Evolutionary conservation across 805 yeast species (phyloP), one percentile per base, ranked within the genome.

Genomic region (Vanderwaltozyma yarrowii): DNA sequence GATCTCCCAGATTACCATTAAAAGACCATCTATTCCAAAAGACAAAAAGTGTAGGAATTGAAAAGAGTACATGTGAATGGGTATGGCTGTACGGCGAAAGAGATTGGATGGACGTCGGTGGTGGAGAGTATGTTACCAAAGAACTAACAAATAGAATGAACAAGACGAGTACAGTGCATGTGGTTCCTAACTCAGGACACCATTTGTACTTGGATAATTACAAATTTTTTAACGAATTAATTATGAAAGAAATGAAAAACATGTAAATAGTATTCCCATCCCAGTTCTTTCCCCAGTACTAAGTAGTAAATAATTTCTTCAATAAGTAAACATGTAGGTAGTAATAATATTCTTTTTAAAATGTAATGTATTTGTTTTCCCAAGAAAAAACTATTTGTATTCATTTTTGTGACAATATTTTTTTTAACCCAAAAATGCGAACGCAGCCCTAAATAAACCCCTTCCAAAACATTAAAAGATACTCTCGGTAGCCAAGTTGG

Each of bases 61-160:
- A 66, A 31, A 58, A 82, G 16, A 58, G 80, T 9, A 62, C 70
- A 5, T 75, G 84, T 51, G 76, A 81, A 29, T 65, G 86, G 25
- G 56, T 70, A 6, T 92, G 97, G 96, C 63, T 81, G 45, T 89
- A 89, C 49, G 98, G 98, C 1, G 79, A 76, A 44, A 59, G 65
- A 15, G 84, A 77, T 52, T 81, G 89, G 88, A 76, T 78, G 74
- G 72, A 72, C 45, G 51, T 58, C 9, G 56, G 58, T 28, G 69
- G 70, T 24, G 74, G 70, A 0, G 33, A 49, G 5, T 44, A 56
- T n/a, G 53, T 62, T 19, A 50, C 58, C 2, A 45, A 56, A 19
- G 47, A 46, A 17, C 44, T 67, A 32, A 45, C 35, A 16, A 42
- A 46, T 5, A 35, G 47, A 1, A 36, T 41, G 8, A 38, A 45